Evolutionary conservation across 768 basidiomycete species (phyloP), one percentile per base, ranked within the genome.

Genomic region (Suillus weaverae): DNA sequence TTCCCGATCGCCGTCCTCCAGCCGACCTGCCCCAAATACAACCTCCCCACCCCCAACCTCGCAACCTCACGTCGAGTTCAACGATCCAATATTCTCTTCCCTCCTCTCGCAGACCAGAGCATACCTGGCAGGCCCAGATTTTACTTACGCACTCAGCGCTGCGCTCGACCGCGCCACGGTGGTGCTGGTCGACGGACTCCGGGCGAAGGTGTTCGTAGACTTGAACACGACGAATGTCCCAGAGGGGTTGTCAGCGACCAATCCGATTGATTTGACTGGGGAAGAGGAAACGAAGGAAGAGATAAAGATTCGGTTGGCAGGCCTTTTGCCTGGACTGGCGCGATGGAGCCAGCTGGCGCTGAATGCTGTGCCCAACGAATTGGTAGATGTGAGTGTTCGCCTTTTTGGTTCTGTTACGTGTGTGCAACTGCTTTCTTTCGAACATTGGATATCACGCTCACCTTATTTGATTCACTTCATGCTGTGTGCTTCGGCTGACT

Each of bases 291-390:
- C 54, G 35, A 68, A 61, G 46, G 74, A 81, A 51, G 84, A 83
- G 35, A 73, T 81, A 57, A 82, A 84, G 68, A 84, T 92, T 59
- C 80, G 91, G 54, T 75, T 97, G 16, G 96, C 94, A 16, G 87
- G 89, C 6, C 77, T 97, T 69, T 77, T 98, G 35, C 95, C 95
- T 5, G 90, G 86, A 1, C 77, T 97, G 48, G 87, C 90, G 62
- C 80, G 86, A 63, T 95, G 94, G 93, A 89, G 88, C 70, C 85
- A 85, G 67, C 64, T 86, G 64, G 88, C 88, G 44, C 73, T 94
- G 69, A 83, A 86, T 67, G 85, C 84, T 20, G 73, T 89, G 62
- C 92, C 91, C 41, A 94, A 92, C 73, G 92, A 91, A 73, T 78
- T 94, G 68, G 84, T 94, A 33, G 93, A 95, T 79, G 94, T 94